Evolutionary conservation across 2,329 filamentous ascomycete species (phyloP), one percentile per base, ranked within the genome.

Genomic region (Botrytis porri): DNA sequence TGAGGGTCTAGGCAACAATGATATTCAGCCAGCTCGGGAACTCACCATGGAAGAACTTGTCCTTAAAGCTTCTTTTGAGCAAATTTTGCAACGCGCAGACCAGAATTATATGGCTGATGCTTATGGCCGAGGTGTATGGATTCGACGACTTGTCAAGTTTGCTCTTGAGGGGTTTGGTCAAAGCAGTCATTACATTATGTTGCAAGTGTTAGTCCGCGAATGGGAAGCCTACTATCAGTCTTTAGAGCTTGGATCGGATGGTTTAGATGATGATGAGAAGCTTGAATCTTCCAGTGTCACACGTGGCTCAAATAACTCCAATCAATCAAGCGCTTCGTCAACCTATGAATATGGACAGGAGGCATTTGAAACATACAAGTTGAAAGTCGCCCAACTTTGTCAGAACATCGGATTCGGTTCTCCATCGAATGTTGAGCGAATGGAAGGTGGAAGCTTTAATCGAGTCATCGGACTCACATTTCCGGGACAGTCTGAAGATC

Each of bases 361-460:
- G 18, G 2, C 18, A 4, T 64, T 48, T 48, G 41, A 64, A 14
- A 75, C 69, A 12, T 74, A 70, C 45, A 35, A 76, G 35, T n/a
- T 54, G 0, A 77, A 78, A 32, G 69, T 77, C 20, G 41, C 63
- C 20, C 67, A 76, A 62, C 67, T 77, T 0, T 77, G 73, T 57
- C 70, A 43, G 1, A 74, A 76, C 25, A 71, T 77, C 43, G 77
- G 74, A 1, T 73, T 35, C 18, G 74, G 70, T 25, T 64, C 74
- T 4, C 75, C 76, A 8, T 22, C 45, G 0, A 39, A 74, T 2
- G n/a, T 78, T 35, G 73, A 76, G 45, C 74, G 54, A 0, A 77
- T 78, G 70, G 39, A 39, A 0, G 75, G 76, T 10, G 77, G 77
- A 18, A 63, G 63, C 59, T 77, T 20, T 48, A 76, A 78, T 32